Percentiles rank a stretch among this genome's conserved stretches.
Evolutionary conservation across 768 basidiomycete genomes (phyloP).

Genomic region (Cystofilobasidium macerans): DNA sequence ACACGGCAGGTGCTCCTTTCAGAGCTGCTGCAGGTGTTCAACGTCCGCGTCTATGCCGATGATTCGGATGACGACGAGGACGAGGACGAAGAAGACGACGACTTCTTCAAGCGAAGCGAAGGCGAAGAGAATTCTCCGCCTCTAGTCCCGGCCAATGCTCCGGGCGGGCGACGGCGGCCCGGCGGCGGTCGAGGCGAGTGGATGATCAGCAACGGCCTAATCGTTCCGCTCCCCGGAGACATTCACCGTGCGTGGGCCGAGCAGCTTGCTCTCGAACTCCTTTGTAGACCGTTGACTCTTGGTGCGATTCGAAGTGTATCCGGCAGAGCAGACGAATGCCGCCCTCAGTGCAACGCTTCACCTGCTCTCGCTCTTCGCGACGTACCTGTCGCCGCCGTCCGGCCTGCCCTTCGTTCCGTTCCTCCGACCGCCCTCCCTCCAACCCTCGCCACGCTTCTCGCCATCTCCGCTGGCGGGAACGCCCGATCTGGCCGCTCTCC

Average conservation of each 20-base stretch:
- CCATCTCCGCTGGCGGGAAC: not conserved
- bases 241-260: slow-evolving; percentile 1
- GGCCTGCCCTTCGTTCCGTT: slow-evolving; percentile 15
- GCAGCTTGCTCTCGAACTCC: not conserved
- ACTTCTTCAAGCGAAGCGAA: not conserved
- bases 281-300: not conserved
- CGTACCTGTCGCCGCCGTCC: slow-evolving; percentile 8
- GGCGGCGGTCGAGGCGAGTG: not conserved
- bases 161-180: no score
- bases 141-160: no score
- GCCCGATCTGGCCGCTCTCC: not conserved
- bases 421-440: slow-evolving; percentile 1
- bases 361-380: slow-evolving; percentile 10
- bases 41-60: not conserved
- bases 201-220: slow-evolving; percentile 5
- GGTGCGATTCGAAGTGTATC: not conserved
- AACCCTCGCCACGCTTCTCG: not conserved
- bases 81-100: not conserved
- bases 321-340: not conserved
- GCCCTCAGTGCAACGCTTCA: slow-evolving; percentile 2
- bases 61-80: not conserved
- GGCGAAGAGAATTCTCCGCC: not conserved
- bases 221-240: slow-evolving; percentile 8
- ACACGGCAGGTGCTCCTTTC: not conserved
- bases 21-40: slow-evolving; percentile 6